phyloP scores from a whole-genome alignment of 2,329 filamentous ascomycete species.

The Cordyceps farinosa region DNA sequence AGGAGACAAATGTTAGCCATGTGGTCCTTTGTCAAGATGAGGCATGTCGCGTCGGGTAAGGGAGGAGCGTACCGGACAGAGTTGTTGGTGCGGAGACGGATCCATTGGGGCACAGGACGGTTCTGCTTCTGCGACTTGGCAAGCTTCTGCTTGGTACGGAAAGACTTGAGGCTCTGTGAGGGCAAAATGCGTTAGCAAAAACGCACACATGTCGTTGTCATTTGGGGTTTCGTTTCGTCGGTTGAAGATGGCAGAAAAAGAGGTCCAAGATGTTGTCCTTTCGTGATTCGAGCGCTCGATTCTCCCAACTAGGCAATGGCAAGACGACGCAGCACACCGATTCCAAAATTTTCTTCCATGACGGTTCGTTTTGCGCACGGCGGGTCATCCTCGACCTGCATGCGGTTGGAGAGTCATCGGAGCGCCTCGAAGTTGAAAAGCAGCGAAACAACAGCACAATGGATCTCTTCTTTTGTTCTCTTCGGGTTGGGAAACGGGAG shows the following conservation, averaged over 20 bases:
- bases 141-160: slow-evolving; percentile 99
- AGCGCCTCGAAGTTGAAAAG: not conserved
- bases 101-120: slow-evolving; percentile 99
- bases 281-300: not conserved
- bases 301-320: not conserved
- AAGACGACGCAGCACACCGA: not conserved
- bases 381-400: not conserved
- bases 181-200: slow-evolving; percentile 25
- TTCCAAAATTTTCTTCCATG: not conserved
- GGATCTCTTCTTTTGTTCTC: not conserved
- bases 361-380: not conserved
- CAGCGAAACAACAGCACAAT: not conserved
- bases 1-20: not conserved
- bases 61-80: slow-evolving; percentile 84
- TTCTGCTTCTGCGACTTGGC: slow-evolving; percentile 99
- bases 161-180: slow-evolving; percentile 94
- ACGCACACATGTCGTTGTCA: not conserved
- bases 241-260: not conserved
- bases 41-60: not conserved
- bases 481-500: not conserved
- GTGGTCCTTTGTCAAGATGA: not conserved
- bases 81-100: slow-evolving; percentile 96
- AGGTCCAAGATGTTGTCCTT: not conserved
- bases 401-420: not conserved
- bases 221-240: not conserved